Percentiles rank a stretch among this genome's conserved stretches.
Evolutionary conservation across 2,329 filamentous ascomycete genomes (phyloP).

Genomic region (Fusarium compactum): DNA sequence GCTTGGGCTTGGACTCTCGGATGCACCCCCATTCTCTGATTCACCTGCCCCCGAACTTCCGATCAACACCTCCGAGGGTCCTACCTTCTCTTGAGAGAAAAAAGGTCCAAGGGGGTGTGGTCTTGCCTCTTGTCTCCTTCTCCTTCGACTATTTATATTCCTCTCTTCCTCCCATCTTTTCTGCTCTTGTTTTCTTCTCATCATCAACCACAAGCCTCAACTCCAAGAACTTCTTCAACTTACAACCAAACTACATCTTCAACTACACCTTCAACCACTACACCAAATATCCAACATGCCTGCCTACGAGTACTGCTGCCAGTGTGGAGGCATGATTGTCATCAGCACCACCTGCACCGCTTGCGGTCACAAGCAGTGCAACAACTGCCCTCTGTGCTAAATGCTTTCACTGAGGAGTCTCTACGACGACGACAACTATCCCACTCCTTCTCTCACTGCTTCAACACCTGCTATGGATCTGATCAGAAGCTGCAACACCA

Average conservation of each 20-base stretch:
- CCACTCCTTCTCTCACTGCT: not conserved
- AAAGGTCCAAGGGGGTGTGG: conserved; percentile 1
- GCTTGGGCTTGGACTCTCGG: not conserved
- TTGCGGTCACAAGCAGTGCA: conserved; percentile 65
- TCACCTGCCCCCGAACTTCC: conserved; percentile 14
- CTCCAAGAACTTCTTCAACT: conserved; percentile 6
- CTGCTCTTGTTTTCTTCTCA: not conserved
- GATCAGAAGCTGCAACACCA: not conserved
- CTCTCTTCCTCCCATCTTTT: conserved; percentile 24
- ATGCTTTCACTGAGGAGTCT: conserved; percentile 16
- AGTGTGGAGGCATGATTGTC: conserved; percentile 67
- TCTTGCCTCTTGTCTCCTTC: conserved; percentile 6
- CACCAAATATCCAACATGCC: conserved; percentile 52
- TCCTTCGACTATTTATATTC: conserved; percentile 41
- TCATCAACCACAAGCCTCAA: not conserved
- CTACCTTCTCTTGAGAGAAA: not conserved
- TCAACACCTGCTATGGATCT: not conserved
- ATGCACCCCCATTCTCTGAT: conserved; percentile 17
- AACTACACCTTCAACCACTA: not conserved
- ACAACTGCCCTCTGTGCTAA: conserved; percentile 57
- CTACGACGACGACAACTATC: conserved; percentile 3
- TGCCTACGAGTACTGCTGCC: conserved; percentile 66
- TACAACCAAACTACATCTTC: conserved; percentile 9
- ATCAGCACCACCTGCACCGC: conserved; percentile 66
- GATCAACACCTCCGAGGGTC: conserved; percentile 30